Evolutionary conservation across 2,329 filamentous ascomycete genomes (phyloP), one percentile per base, ranked within the genome.

Genomic region (Claviceps fusiformis): DNA sequence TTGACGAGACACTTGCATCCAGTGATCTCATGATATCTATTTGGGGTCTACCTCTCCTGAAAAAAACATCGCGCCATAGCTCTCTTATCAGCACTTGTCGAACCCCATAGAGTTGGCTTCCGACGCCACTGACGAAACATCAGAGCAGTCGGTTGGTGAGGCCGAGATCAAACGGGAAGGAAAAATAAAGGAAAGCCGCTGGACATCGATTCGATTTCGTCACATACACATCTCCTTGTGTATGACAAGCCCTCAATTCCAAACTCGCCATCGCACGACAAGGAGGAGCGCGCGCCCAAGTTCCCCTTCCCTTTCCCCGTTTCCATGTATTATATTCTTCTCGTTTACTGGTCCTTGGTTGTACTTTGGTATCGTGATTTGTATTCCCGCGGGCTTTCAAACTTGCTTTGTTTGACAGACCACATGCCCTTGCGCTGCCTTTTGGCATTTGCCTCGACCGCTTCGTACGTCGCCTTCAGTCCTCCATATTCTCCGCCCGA

Each of bases 311-410:
- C 24, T 24, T 24, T 24, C 24, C 24, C 24, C 24, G 39, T 47
- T 47, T 17, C 33, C 45, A 29, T 13, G 13, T 29, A 24, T 41
- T 41, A 13, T 17, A 47, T 19, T 27, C 15, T 27, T 31, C 39
- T 41, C 46, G 33, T 56, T 19, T 19, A 50, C 64, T 58, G 31
- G 37, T 43, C 10, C 56, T 56, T 52, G 58, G 46, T 43, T 57
- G 52, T 50, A 58, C 52, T 59, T 54, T 64, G 64, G 64, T 65
- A 67, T 52, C 63, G 68, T 31, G 68, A 84, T 75, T 98, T 98
- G 71, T 89, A 98, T 57, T 89, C 85, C 62, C 90, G 81, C 9
- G 93, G 93, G 67, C 84, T 95, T 74, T 96, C 91, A 65, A 84
- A 85, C 57, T 76, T 70, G 59, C 75, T 76, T 64, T 73, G 73